Conservation (phyloP, 2,329 filamentous ascomycete species). For the Lecanosticta acicola region DNA sequence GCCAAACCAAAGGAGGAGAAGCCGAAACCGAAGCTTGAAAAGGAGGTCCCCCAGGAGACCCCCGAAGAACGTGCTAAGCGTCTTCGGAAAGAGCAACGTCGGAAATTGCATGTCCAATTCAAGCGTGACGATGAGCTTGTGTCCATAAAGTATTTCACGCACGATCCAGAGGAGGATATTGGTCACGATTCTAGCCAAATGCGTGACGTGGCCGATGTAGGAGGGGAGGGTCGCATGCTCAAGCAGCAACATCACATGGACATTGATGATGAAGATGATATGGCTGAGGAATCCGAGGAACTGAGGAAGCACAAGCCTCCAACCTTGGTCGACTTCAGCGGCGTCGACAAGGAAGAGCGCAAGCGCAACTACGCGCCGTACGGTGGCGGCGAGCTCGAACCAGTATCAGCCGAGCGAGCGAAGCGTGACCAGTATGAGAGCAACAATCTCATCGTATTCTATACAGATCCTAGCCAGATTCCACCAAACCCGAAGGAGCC, state of each 20-base stretch:
- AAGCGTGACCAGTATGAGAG: conserved; percentile 43
- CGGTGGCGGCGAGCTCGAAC: conserved; percentile 39
- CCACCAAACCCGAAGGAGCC: conserved; percentile 44
- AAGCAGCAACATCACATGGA: conserved; percentile 59
- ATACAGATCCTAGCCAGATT: conserved; percentile 41
- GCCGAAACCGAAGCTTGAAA: conserved; percentile 48
- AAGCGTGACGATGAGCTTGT: conserved; percentile 62
- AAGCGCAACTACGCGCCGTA: conserved; percentile 42
- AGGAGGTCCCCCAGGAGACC: conserved; percentile 55
- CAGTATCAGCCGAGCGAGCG: conserved; percentile 39
- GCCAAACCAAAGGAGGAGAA: conserved; percentile 53
- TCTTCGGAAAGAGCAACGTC: conserved; percentile 65
- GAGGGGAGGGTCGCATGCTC: conserved; percentile 54
- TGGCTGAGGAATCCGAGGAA: conserved; percentile 48
- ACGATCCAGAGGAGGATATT: conserved; percentile 65
- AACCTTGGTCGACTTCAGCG: conserved; percentile 40
- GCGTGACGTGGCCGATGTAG: conserved; percentile 66
- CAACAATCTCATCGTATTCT: conserved; percentile 44
- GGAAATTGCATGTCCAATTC: conserved; percentile 65
- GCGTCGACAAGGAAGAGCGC: conserved; percentile 37
- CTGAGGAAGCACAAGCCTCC: conserved; percentile 43
- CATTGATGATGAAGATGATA: conserved; percentile 58
- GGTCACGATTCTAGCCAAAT: conserved; percentile 63
- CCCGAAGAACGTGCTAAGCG: conserved; percentile 62
- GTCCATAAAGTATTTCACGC: conserved; percentile 63